These are phyloP conservation scores for Phytophthora pinifolia DNA, from an alignment of 352 stramenopile genomes.

Conservation along the genomic window DNA sequence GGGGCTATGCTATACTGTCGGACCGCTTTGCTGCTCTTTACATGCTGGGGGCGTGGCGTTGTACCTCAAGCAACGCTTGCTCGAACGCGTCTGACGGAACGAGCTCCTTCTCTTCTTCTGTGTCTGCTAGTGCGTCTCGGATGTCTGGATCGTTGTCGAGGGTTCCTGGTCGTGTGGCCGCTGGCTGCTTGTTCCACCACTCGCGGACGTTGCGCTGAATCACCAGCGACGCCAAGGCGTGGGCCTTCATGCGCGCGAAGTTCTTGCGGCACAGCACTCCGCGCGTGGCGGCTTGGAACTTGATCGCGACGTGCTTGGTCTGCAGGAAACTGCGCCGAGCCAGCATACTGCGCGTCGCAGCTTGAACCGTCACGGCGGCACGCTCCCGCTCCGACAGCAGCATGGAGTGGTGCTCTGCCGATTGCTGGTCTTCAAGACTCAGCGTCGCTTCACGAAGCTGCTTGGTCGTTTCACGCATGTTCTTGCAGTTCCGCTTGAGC, in stretches of 20 bases:
- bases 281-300: conserved; percentile 81
- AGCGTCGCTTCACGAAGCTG: conserved; percentile 72
- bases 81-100: conserved; percentile 9
- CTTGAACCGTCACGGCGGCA: conserved; percentile 83
- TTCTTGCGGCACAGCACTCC: conserved; percentile 85
- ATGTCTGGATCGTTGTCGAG: conserved; percentile 8
- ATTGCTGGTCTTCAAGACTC: conserved; percentile 53
- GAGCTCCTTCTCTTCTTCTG: conserved; percentile 10
- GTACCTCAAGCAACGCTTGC: conserved; percentile 6
- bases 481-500: conserved; percentile 86
- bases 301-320: conserved; percentile 85
- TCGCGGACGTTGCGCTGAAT: conserved; percentile 87
- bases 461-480: conserved; percentile 87
- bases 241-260: conserved; percentile 85
- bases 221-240: conserved; percentile 78
- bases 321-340: conserved; percentile 83
- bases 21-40: conserved; percentile 7
- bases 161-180: conserved; percentile 22
- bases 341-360: conserved; percentile 82
- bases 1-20: conserved; percentile 19
- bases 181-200: conserved; percentile 75
- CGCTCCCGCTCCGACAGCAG: conserved; percentile 58
- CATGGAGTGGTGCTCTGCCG: conserved; percentile 17
- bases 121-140: conserved; percentile 13
- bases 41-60: conserved; percentile 8